Evolutionary conservation across 108 stramenopile species (phyloP), one percentile per base, ranked within the genome.

Genomic region (Skeletonema grethae): DNA sequence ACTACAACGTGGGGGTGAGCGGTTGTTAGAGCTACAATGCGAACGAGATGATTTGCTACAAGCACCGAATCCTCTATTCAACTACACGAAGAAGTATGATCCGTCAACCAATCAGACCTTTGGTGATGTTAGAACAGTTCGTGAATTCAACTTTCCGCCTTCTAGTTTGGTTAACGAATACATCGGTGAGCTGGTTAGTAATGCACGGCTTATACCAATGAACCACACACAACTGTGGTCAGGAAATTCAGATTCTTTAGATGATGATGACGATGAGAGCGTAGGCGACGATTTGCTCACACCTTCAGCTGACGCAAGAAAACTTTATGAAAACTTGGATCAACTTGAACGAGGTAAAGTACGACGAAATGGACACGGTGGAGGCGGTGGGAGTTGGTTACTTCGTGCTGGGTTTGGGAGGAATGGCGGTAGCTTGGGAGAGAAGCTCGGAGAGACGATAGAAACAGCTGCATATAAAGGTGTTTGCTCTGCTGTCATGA

Each of bases 221-320:
- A 96, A 96, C 45, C 95, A 96, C 71, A 92, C 95, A 1, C 70
- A 93, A 56, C 63, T 96, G 16, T 96, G 95, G 95, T 72, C 85
- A 63, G 63, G 53, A 22, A 84, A 80, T 34, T 75, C 68, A 39
- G 86, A 84, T 45, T n/a, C 53, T 7, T 57, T 80, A 8, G 88
- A 85, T 7, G 89, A 90, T 50, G 87, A 86, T 38, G 83, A 86
- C 30, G 83, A 93, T 38, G 88, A 91, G 55, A 75, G 65, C 10
- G 75, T 89, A 28, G 90, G 86, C 31, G 77, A 83, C 69, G 76
- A 79, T 63, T 62, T 90, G 25, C 78, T 90, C 31, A 85, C 89
- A 63, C 82, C 88, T 8, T 84, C 88, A 9, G 85, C 75, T 11
- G 82, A 87, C 60, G 87, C 87, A 32, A 75, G 85, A 29, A 83